Evolutionary conservation across 2,329 filamentous ascomycete genomes (phyloP).

Genomic region (Amauroascus niger): DNA sequence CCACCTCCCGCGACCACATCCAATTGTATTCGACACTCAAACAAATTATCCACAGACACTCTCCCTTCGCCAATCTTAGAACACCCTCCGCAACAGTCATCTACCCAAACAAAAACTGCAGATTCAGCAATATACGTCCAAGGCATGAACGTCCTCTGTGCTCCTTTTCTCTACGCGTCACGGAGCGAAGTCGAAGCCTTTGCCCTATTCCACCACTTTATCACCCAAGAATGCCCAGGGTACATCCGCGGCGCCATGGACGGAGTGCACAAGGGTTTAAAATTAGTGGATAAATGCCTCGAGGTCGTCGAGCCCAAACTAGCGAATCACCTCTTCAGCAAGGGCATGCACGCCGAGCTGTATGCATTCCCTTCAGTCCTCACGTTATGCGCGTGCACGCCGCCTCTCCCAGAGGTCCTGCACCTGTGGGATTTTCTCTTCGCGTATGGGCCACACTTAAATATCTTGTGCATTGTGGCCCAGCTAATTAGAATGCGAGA

Average conservation of each 20-base stretch:
- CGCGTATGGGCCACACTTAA: conserved; percentile 87
- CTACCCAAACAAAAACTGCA: conserved; percentile 41
- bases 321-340: conserved; percentile 70
- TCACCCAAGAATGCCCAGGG: conserved; percentile 79
- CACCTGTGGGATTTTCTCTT: conserved; percentile 96
- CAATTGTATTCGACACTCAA: conserved; percentile 14
- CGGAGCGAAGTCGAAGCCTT: conserved; percentile 93
- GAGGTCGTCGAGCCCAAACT: conserved; percentile 86
- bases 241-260: conserved; percentile 97
- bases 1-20: conserved; percentile 30
- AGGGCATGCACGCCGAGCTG: conserved; percentile 83
- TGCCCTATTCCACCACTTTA: conserved; percentile 75
- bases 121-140: conserved; percentile 88
- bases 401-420: conserved; percentile 84
- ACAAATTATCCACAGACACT: conserved; percentile 37
- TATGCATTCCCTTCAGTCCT: conserved; percentile 94
- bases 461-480: conserved; percentile 91
- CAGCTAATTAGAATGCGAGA: conserved; percentile 83
- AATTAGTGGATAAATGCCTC: conserved; percentile 82
- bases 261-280: conserved; percentile 84
- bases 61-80: conserved; percentile 50
- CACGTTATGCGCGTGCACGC: conserved; percentile 90
- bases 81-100: conserved; percentile 29
- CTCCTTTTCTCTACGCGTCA: conserved; percentile 89
- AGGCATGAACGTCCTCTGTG: conserved; percentile 96